Conservation (phyloP, 2,329 filamentous ascomycete species). For the Fonsecaea monophora region DNA sequence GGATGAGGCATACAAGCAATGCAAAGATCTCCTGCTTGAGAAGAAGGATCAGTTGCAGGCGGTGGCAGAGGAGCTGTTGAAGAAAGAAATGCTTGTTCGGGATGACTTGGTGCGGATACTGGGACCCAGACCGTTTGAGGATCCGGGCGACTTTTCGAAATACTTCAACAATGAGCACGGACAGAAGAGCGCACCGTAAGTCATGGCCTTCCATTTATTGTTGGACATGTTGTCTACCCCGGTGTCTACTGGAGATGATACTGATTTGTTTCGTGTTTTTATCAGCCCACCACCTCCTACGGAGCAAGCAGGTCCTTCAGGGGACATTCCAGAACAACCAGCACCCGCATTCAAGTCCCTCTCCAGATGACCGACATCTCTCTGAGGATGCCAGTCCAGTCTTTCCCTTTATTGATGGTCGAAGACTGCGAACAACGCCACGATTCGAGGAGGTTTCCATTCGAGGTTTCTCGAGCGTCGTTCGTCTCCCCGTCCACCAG, state of each 20-base stretch:
- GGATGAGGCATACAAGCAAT: constrained; percentile 90
- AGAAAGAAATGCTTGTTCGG: constrained; percentile 86
- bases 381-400: not conserved
- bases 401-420: not conserved
- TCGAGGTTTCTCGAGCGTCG: not conserved
- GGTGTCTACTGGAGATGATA: not conserved
- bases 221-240: not conserved
- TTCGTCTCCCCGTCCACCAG: not conserved
- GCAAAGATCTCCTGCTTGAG: constrained; percentile 78
- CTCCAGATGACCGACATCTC: constrained; percentile 18
- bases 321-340: constrained; percentile 36
- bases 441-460: not conserved
- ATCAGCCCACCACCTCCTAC: constrained; percentile 39
- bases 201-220: not conserved
- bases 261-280: not conserved
- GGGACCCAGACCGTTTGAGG: constrained; percentile 82
- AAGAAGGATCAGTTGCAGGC: constrained; percentile 89
- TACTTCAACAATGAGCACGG: constrained; percentile 73
- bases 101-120: constrained; percentile 84
- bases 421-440: not conserved
- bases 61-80: constrained; percentile 89
- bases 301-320: constrained; percentile 34
- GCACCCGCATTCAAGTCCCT: constrained; percentile 39
- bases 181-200: constrained; percentile 60
- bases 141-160: constrained; percentile 88